These are phyloP conservation scores for Marasmius sp. DNA, from an alignment of 1,284 basidiomycete species.

Conservation along the genomic window DNA sequence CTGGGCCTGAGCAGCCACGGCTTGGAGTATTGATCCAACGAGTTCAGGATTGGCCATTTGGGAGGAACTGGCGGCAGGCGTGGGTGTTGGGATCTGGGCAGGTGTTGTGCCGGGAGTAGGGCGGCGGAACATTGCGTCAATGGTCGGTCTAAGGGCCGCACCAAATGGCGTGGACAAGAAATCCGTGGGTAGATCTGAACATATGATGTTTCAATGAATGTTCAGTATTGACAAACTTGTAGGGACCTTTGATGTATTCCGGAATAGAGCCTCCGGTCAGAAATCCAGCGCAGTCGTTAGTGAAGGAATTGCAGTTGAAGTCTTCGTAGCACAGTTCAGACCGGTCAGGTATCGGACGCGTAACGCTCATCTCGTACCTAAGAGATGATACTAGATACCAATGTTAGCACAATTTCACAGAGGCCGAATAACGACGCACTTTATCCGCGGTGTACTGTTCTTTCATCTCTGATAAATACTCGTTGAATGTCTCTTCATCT, in stretches of 20 bases:
- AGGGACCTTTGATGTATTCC: slow-evolving; percentile 68
- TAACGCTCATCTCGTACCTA: slow-evolving; percentile 49
- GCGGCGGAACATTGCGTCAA: slow-evolving; percentile 82
- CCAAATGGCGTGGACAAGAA: slow-evolving; percentile 92
- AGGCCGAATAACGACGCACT: slow-evolving; percentile 38
- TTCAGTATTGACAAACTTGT: not conserved
- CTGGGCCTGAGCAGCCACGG: slow-evolving; percentile 54
- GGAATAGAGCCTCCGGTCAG: slow-evolving; percentile 81
- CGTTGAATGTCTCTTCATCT: slow-evolving; percentile 81
- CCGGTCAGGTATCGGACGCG: not conserved
- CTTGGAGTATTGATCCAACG: slow-evolving; percentile 60
- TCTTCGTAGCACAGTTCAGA: slow-evolving; percentile 39
- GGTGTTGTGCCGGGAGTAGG: slow-evolving; percentile 42
- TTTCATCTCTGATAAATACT: slow-evolving; percentile 75
- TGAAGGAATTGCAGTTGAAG: slow-evolving; percentile 91
- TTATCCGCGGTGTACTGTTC: slow-evolving; percentile 85
- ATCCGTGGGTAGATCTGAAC: slow-evolving; percentile 78
- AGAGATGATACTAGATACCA: slow-evolving; percentile 76
- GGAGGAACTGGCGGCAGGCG: slow-evolving; percentile 30
- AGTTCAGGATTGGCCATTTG: slow-evolving; percentile 48
- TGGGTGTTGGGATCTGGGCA: slow-evolving; percentile 31
- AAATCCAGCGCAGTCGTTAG: slow-evolving; percentile 84
- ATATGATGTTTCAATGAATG: not conserved
- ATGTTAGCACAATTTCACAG: not conserved
- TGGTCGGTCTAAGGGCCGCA: slow-evolving; percentile 80